phyloP scores from a whole-genome alignment of 345 rosid species.

The Fremontodendron californicum region DNA sequence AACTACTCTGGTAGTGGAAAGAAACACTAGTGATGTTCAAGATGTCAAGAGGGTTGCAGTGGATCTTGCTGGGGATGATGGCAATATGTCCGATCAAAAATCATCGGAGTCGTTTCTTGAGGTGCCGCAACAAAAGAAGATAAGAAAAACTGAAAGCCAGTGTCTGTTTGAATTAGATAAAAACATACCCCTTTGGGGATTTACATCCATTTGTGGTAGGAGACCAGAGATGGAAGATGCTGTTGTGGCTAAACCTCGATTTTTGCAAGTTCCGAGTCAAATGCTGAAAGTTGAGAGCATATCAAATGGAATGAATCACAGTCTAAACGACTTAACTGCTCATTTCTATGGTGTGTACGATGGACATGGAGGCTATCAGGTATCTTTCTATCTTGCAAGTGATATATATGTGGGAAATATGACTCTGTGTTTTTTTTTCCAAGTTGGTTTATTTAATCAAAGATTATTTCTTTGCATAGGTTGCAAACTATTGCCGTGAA shows the following conservation, averaged over 20 bases:
- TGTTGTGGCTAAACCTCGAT: conserved; percentile 44
- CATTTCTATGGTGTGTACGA: conserved; percentile 76
- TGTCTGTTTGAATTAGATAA: conserved; percentile 27
- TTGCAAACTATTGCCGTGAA: conserved; percentile 60
- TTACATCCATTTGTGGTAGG: conserved; percentile 57
- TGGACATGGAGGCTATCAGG: conserved; percentile 83
- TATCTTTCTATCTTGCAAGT: conserved; percentile 13
- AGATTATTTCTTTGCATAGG: conserved; percentile 28
- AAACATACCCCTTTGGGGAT: conserved; percentile 52
- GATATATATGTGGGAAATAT: neutral
- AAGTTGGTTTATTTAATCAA: neutral
- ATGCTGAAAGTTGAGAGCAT: conserved; percentile 24
- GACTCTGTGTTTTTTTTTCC: neutral
- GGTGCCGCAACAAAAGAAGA: conserved; percentile 26
- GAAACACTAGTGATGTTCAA: conserved; percentile 5
- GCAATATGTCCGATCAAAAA: conserved; percentile 19
- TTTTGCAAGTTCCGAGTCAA: conserved; percentile 39
- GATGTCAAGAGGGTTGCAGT: neutral
- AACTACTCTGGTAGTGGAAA: conserved; percentile 12
- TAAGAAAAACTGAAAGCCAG: conserved; percentile 35
- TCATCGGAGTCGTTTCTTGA: conserved; percentile 21
- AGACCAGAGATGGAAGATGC: conserved; percentile 88
- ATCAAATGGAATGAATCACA: conserved; percentile 23
- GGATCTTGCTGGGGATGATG: conserved; percentile 20
- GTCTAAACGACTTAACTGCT: conserved; percentile 23